These are phyloP conservation scores for Triticum timopheevii DNA, from an alignment of 176 grass and related monocot species.

Conservation along the genomic window DNA sequence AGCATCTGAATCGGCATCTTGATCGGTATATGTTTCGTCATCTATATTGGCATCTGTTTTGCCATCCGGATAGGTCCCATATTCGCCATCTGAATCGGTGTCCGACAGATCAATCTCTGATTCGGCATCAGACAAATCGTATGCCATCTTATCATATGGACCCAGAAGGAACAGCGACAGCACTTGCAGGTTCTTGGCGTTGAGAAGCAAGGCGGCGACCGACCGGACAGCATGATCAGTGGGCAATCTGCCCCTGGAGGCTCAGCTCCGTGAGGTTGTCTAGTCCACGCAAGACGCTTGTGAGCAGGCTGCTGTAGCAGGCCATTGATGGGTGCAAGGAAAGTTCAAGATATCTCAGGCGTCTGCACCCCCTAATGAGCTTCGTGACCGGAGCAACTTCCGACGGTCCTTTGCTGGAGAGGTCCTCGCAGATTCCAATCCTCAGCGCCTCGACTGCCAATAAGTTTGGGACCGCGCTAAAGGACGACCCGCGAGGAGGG, in stretches of 20 bases:
- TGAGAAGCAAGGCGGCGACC: neutral
- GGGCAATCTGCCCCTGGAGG: constrained; percentile 28
- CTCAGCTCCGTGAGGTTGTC: neutral
- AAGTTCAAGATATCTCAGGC: neutral
- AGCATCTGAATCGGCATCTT: neutral
- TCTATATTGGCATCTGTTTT: neutral
- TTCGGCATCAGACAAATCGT: neutral
- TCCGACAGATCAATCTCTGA: neutral
- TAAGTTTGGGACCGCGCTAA: neutral
- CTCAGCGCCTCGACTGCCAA: neutral
- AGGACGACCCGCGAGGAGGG: neutral
- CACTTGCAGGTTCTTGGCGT: neutral
- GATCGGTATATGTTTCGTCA: neutral
- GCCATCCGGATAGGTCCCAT: neutral
- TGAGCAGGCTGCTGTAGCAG: neutral
- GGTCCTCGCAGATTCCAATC: neutral
- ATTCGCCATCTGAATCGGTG: too few relatives aligned
- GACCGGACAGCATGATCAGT: neutral
- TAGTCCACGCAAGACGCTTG: neutral
- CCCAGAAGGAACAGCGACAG: neutral
- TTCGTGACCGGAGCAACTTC: neutral
- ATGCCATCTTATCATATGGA: neutral
- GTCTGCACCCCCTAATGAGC: neutral
- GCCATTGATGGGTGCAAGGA: constrained; percentile 6
- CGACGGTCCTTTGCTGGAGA: neutral